Percentiles rank a stretch among this genome's conserved stretches.
Conservation (phyloP, 148 eudicot species). For the Nyssa sinensis region DNA sequence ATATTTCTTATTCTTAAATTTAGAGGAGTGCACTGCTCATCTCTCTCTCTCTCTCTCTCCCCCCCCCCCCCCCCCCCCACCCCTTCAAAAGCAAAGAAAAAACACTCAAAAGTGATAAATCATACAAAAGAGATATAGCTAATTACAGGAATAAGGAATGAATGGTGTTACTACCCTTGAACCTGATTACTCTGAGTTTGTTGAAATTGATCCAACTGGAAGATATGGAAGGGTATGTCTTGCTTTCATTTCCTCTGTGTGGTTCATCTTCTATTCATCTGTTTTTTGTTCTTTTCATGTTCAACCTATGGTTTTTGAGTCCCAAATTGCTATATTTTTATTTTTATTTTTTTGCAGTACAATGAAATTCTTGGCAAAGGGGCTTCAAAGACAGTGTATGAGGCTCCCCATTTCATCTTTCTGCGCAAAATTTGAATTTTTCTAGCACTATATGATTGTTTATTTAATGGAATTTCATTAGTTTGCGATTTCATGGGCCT, state of each 20-base stretch:
- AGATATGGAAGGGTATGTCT: slow-evolving; percentile 86
- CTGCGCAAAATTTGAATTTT: neutral
- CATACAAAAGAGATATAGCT: neutral
- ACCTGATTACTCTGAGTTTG: slow-evolving; percentile 55
- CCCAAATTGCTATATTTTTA: neutral
- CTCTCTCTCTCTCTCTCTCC: slow-evolving; percentile 16
- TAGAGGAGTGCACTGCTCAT: neutral
- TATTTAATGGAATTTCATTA: too few relatives aligned
- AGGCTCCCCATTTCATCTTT: slow-evolving; percentile 11
- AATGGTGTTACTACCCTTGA: slow-evolving; percentile 47
- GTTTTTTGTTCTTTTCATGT: neutral
- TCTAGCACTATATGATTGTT: neutral
- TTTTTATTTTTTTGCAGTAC: slow-evolving; percentile 57
- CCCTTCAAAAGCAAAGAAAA: slow-evolving; percentile 8
- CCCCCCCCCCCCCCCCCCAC: too few relatives aligned
- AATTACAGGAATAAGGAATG: slow-evolving; percentile 27
- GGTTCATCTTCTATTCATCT: neutral
- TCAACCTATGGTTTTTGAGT: neutral
- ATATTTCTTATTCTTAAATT: neutral
- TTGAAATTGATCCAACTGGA: slow-evolving; percentile 89
- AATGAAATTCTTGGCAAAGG: slow-evolving; percentile 87
- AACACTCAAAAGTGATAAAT: neutral
- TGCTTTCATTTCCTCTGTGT: neutral
- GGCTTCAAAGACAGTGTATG: slow-evolving; percentile 84
- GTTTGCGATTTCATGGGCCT: neutral